phyloP scores from a whole-genome alignment of 2,329 filamentous ascomycete genomes.

The Alternaria panax region DNA sequence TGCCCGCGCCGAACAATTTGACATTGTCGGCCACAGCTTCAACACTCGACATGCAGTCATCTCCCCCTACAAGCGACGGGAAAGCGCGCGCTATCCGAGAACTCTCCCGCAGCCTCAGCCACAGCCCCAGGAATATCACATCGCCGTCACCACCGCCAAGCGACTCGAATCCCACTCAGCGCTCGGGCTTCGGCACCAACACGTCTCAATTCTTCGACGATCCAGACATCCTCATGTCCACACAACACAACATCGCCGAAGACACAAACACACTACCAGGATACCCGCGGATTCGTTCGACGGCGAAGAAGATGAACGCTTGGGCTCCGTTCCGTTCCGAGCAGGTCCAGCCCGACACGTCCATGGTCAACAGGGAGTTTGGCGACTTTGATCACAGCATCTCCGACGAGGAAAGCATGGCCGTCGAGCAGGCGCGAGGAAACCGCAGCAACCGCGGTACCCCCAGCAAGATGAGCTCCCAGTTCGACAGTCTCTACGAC shows the following conservation, averaged over 20 bases:
- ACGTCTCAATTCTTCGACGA: slow-evolving; percentile 43
- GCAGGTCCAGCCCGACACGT: slow-evolving; percentile 45
- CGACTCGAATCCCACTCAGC: slow-evolving; percentile 48
- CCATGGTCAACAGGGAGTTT: slow-evolving; percentile 51
- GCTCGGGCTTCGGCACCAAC: slow-evolving; percentile 38
- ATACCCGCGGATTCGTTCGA: slow-evolving; percentile 47
- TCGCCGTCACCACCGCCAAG: slow-evolving; percentile 41
- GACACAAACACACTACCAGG: slow-evolving; percentile 45
- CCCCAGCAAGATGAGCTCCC: slow-evolving; percentile 58
- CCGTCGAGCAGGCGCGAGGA: slow-evolving; percentile 64
- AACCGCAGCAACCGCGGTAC: slow-evolving; percentile 50
- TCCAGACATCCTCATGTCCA: slow-evolving; percentile 50
- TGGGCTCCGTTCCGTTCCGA: slow-evolving; percentile 49
- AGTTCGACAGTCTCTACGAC: slow-evolving; percentile 59
- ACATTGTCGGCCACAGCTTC: slow-evolving; percentile 25
- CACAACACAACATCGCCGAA: slow-evolving; percentile 48
- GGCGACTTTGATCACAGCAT: slow-evolving; percentile 52
- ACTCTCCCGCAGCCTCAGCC: slow-evolving; percentile 46
- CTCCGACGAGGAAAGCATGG: slow-evolving; percentile 57
- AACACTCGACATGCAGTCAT: slow-evolving; percentile 44
- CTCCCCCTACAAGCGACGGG: slow-evolving; percentile 46
- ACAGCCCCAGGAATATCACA: slow-evolving; percentile 42
- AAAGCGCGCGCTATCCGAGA: slow-evolving; percentile 50
- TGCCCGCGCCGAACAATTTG: no score
- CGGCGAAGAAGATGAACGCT: slow-evolving; percentile 48